A percentile compares a stretch with the other conserved stretches of the same genome.
These are phyloP conservation scores for Apodospora peruviana DNA, from an alignment of 495 filamentous ascomycete species.

Conservation along the genomic window DNA sequence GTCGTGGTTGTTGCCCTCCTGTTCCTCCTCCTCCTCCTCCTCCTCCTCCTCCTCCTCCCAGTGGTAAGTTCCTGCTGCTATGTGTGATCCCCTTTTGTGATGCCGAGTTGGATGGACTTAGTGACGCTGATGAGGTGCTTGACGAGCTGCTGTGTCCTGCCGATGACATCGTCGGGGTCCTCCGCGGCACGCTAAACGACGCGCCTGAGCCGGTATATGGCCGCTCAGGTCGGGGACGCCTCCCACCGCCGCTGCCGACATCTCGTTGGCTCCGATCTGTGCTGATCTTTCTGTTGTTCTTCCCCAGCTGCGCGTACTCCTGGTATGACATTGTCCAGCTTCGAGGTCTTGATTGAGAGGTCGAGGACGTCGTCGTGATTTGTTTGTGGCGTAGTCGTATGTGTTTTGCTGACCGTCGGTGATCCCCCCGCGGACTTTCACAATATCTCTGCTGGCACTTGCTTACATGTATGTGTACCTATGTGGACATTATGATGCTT, in stretches of 20 bases:
- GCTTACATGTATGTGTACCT: too few relatives aligned
- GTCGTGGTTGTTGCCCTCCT: not conserved
- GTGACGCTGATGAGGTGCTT: constrained; percentile 10
- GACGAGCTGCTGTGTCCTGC: constrained; percentile 11
- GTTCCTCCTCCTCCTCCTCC: too few relatives aligned
- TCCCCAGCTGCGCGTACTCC: constrained; percentile 16
- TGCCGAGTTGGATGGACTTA: constrained; percentile 19
- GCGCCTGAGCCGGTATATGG: constrained; percentile 10
- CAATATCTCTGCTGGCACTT: too few relatives aligned
- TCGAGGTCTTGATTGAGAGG: not conserved
- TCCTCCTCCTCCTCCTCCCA: too few relatives aligned
- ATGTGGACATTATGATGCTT: too few relatives aligned
- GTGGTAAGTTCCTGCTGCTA: not conserved
- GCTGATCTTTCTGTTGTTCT: constrained; percentile 4
- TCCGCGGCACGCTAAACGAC: constrained; percentile 19
- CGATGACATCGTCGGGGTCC: constrained; percentile 3
- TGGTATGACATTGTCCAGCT: constrained; percentile 15
- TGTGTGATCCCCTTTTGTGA: constrained; percentile 7
- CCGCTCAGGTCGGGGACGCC: constrained; percentile 1
- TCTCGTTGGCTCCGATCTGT: not conserved
- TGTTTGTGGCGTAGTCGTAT: too few relatives aligned
- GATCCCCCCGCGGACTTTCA: too few relatives aligned
- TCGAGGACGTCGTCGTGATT: too few relatives aligned
- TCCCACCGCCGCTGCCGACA: not conserved
- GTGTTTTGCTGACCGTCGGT: too few relatives aligned